phyloP scores from a whole-genome alignment of 83 land plant genomes.

The Picea mariana region DNA sequence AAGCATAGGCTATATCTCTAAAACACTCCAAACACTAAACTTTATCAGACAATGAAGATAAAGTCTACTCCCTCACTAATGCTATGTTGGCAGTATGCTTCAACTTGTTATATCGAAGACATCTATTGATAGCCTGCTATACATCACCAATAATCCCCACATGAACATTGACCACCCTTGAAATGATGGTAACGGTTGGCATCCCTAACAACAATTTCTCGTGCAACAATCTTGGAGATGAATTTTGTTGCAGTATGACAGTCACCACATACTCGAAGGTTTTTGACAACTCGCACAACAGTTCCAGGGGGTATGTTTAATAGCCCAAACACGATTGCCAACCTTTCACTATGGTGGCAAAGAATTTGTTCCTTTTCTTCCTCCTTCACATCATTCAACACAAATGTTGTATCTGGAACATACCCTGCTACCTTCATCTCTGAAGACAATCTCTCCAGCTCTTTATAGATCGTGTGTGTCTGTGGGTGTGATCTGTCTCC shows the following conservation, averaged over 20 bases:
- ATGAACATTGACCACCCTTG: not conserved
- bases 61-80: too few species aligned
- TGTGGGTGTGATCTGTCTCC: constrained; percentile 17
- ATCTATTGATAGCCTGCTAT: not conserved
- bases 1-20: too few species aligned
- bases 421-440: constrained; percentile 10
- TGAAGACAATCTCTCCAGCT: constrained; percentile 1
- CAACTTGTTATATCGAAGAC: not conserved
- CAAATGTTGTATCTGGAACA: not conserved
- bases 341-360: constrained; percentile 1
- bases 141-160: constrained; percentile 1
- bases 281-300: not conserved
- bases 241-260: too few species aligned
- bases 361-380: not conserved
- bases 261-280: too few species aligned
- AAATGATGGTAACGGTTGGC: not conserved
- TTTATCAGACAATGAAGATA: too few species aligned
- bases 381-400: constrained; percentile 9
- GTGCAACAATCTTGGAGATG: too few species aligned
- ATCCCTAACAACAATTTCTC: too few species aligned
- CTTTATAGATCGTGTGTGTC: constrained; percentile 3
- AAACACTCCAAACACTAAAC: too few species aligned
- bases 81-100: too few species aligned
- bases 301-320: constrained; percentile 1
- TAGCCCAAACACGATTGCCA: constrained; percentile 7